Base-by-base conservation (phyloP, 1,284 basidiomycete species). In the Microbotryum silenes-acaulis region DNA sequence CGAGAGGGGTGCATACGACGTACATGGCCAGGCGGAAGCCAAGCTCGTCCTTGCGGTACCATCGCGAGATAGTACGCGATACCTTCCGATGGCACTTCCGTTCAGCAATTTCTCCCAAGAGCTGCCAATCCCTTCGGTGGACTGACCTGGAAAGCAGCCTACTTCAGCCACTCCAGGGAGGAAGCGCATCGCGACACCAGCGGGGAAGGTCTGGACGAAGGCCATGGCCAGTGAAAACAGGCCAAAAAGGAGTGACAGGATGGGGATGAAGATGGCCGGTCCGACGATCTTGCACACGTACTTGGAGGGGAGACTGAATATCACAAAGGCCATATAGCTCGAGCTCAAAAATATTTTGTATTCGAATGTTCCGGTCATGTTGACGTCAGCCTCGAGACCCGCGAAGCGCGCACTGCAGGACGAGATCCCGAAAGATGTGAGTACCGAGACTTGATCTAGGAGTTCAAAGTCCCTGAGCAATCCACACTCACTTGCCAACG, bases 251-350 rank as follows among this genome's bases (percentile, higher is more conserved):
- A 73, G 66, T 1, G 71, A 63, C 60, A 72, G 70, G 44, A 65
- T 29, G 21, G 75, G 74, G 25, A 76, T 62, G 52, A 62, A 70
- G 21, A 25, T 51, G 18, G 64, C 64, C 6, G 84, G 82, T 2
- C 84, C 83, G 14, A 85, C 74, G 53, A 73, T 74, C 80, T 84
- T 68, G 33, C 76, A 65, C 45, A 84, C 62, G 48, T 85, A 72
- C 66, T 84, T 85, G 16, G 80, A 81, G 3, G 84, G 84, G 20
- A 86, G 72, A 66, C 85, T 83, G 29, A 71, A 71, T 20, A 75
- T 71, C 49, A 83, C 82, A 65, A 85, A 86, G 83, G 83, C 82
- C 20, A 82, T 81, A 59, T 64, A 72, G 63, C 66, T 66, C 6
- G 62, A 46, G 18, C 70, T 72, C 50, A 72, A 52, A n/a, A 72